A percentile compares a stretch with the other conserved stretches of the same genome.
phyloP scores from a whole-genome alignment of 768 basidiomycete species.

The Xanthoconium stramineum region DNA sequence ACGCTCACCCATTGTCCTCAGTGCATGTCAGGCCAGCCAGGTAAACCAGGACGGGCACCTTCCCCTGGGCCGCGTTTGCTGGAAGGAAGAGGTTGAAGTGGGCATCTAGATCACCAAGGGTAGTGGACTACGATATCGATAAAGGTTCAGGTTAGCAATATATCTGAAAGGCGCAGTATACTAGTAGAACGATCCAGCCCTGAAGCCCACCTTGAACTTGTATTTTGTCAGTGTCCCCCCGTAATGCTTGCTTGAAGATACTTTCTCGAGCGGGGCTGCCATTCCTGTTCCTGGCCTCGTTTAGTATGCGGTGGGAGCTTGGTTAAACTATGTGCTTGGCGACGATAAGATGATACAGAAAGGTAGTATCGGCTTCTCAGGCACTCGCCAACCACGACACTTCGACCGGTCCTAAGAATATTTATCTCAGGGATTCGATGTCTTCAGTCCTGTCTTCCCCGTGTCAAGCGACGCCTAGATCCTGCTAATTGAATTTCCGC shows the following conservation, averaged over 20 bases:
- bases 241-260: slow-evolving; percentile 77
- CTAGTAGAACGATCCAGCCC: no score
- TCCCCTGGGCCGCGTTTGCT: slow-evolving; percentile 49
- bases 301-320: not conserved
- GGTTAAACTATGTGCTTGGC: not conserved
- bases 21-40: slow-evolving; percentile 88
- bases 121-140: slow-evolving; percentile 51
- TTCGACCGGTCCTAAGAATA: slow-evolving; percentile 6
- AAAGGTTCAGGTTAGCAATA: no score
- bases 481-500: no score
- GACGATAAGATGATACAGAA: not conserved
- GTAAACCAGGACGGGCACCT: slow-evolving; percentile 74
- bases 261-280: slow-evolving; percentile 49
- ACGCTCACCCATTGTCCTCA: slow-evolving; percentile 84
- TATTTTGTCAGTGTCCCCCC: slow-evolving; percentile 83
- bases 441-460: no score
- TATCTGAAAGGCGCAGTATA: no score
- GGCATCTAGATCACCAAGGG: slow-evolving; percentile 65
- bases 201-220: slow-evolving; percentile 63
- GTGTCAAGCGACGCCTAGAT: no score
- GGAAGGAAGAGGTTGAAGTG: slow-evolving; percentile 92
- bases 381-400: not conserved
- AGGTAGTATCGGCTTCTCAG: not conserved
- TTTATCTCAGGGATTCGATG: not conserved
- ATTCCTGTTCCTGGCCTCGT: slow-evolving; percentile 5